Base-by-base conservation (phyloP, 2,329 filamentous ascomycete species). In the Talaromyces sp. region DNA sequence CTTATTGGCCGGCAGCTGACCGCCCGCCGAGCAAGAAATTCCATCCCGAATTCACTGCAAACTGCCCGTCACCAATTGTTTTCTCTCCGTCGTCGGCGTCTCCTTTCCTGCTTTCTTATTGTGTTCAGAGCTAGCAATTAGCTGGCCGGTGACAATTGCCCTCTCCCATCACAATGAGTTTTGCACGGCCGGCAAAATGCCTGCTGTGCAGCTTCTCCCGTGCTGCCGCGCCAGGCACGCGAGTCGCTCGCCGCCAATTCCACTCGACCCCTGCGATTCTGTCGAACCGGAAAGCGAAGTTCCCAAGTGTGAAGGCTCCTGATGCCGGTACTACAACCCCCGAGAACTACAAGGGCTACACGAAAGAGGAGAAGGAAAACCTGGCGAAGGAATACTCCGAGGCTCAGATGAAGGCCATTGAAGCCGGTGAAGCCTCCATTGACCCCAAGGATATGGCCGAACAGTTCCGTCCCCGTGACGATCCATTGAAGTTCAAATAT, bases 371-470 rank as follows among this genome's bases (percentile, higher is more conserved):
- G 68, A 82, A 84, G 66, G 79, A 80, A 54, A 66, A 75, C 17
- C 80, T 96, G 52, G 74, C 75, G 53, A 75, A 84, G 66, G 83
- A 82, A 63, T 97, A 96, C 78, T 89, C 90, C 0, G 81, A 86
- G 14, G 85, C 88, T 70, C 93, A 97, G 77, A 80, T 95, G 63
- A 85, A 84, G 51, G 90, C 91, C 52, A 85, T 97, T 69, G 81
- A 89, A 74, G 88, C 89, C 43, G 91, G 88, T 64, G 92, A 97
- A 75, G 77, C 82, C 56, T 85, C 88, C 61, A 86, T 97, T 70
- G 82, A 88, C 67, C 77, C 87, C 9, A 79, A 85, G 60, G 90
- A 97, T 72, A 70, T 97, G 68, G 80, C 87, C 37, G 79, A 84
- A 30, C 88, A 94, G 75, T 89, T 87, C 60, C 81, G 84, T 39